Evolutionary conservation across 768 basidiomycete genomes (phyloP).

Genomic region (Ramaria sp.): DNA sequence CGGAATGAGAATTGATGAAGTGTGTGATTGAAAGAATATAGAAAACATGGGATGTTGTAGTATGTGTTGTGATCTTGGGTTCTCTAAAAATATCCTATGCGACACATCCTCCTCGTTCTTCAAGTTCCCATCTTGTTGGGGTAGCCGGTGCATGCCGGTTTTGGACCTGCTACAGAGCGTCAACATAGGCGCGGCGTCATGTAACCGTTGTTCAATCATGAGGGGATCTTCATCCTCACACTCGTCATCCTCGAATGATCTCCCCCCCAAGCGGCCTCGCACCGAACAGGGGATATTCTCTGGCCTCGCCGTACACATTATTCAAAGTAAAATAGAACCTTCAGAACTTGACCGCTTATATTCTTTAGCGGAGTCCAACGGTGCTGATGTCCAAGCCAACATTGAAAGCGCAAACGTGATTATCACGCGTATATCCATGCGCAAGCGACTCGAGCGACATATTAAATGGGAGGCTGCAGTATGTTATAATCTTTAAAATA

Average conservation of each 20-base stretch:
- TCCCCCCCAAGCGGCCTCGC: not conserved
- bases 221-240: not conserved
- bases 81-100: too few relatives aligned
- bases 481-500: slow-evolving; percentile 19
- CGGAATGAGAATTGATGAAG: too few relatives aligned
- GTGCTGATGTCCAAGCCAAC: slow-evolving; percentile 17
- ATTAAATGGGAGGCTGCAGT: slow-evolving; percentile 56
- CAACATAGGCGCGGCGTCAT: too few relatives aligned
- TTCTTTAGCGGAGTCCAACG: slow-evolving; percentile 9
- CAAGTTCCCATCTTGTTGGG: too few relatives aligned
- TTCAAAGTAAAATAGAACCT: slow-evolving; percentile 6
- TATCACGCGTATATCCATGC: slow-evolving; percentile 56
- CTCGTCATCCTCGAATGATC: slow-evolving; percentile 1
- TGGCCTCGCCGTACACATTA: not conserved
- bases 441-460: slow-evolving; percentile 60
- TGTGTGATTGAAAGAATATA: too few relatives aligned
- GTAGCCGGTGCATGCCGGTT: too few relatives aligned
- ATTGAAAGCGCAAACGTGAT: slow-evolving; percentile 48
- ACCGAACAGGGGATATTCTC: not conserved
- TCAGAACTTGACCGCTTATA: slow-evolving; percentile 1
- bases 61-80: too few relatives aligned
- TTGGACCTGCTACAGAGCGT: too few relatives aligned
- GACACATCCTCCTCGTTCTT: too few relatives aligned
- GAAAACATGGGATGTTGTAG: too few relatives aligned
- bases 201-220: too few relatives aligned